Percentiles rank a stretch among this genome's conserved stretches.
Evolutionary conservation across 768 basidiomycete species (phyloP).

Genomic region (Auricularia sp.): DNA sequence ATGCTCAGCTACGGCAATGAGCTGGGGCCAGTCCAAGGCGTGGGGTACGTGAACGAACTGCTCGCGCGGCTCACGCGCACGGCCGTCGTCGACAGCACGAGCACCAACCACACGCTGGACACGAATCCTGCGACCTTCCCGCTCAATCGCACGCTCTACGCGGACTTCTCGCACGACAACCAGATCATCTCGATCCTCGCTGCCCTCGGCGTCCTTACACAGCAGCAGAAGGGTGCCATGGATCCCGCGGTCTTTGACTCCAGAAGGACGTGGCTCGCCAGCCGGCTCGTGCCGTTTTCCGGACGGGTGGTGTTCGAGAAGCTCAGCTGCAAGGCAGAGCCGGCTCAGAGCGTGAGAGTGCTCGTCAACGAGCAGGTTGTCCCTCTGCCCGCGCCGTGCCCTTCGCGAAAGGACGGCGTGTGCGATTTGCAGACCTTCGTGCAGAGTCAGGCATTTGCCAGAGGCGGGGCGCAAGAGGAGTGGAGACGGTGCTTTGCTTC

Average conservation of each 20-base stretch:
- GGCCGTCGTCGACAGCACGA: slow-evolving; percentile 55
- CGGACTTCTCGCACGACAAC: slow-evolving; percentile 82
- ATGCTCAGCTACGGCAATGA: slow-evolving; percentile 47
- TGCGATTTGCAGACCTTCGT: slow-evolving; percentile 61
- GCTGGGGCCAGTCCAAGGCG: slow-evolving; percentile 68
- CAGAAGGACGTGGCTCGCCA: slow-evolving; percentile 42
- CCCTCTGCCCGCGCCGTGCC: slow-evolving; percentile 54
- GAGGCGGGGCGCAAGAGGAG: slow-evolving; percentile 58
- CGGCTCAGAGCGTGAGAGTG: slow-evolving; percentile 51
- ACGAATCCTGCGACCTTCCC: slow-evolving; percentile 58
- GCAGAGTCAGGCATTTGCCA: slow-evolving; percentile 58
- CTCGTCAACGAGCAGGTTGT: slow-evolving; percentile 62
- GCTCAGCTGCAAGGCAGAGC: slow-evolving; percentile 34
- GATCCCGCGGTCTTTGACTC: slow-evolving; percentile 2
- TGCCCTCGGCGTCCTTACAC: slow-evolving; percentile 47
- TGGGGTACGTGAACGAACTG: slow-evolving; percentile 86
- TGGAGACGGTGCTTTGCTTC: slow-evolving; percentile 25
- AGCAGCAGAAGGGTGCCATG: slow-evolving; percentile 23
- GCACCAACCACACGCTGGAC: slow-evolving; percentile 69
- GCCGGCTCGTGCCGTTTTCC: slow-evolving; percentile 62
- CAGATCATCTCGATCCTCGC: slow-evolving; percentile 64
- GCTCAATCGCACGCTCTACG: slow-evolving; percentile 50
- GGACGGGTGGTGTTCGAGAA: slow-evolving; percentile 67
- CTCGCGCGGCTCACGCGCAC: slow-evolving; percentile 61
- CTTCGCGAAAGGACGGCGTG: slow-evolving; percentile 36